Evolutionary conservation across 768 basidiomycete genomes (phyloP).

Genomic region (Candolleomyces aberdarensis): DNA sequence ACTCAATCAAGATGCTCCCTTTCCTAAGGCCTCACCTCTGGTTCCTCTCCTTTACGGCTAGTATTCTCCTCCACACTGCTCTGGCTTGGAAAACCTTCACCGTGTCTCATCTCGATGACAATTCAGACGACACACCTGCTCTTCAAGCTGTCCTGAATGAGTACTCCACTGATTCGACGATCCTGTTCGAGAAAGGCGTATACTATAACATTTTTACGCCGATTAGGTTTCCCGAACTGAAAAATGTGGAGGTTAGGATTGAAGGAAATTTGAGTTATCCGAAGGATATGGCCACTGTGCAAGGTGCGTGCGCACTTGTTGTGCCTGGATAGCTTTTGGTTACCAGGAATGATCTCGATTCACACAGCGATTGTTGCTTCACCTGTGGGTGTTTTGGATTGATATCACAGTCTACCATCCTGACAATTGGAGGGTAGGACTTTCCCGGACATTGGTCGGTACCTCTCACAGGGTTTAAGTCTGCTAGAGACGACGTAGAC

Average conservation of each 20-base stretch:
- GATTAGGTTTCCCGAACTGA: slow-evolving; percentile 50
- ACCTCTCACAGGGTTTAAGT: neutral
- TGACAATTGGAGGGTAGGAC: slow-evolving; percentile 21
- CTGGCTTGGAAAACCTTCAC: slow-evolving; percentile 46
- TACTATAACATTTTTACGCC: slow-evolving; percentile 64
- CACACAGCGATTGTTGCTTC: slow-evolving; percentile 39
- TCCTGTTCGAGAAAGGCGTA: slow-evolving; percentile 52
- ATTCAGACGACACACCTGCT: slow-evolving; percentile 51
- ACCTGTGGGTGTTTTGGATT: slow-evolving; percentile 32
- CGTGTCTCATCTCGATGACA: slow-evolving; percentile 42
- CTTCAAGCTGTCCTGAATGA: slow-evolving; percentile 41
- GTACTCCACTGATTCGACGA: slow-evolving; percentile 42
- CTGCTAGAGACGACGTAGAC: neutral
- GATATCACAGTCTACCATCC: neutral
- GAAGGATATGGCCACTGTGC: slow-evolving; percentile 45
- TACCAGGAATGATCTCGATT: neutral
- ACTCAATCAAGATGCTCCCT: neutral
- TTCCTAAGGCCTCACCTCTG: neutral
- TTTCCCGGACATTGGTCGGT: slow-evolving; percentile 45
- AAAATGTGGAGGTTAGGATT: slow-evolving; percentile 54
- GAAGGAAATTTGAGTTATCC: slow-evolving; percentile 60
- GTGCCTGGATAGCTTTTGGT: neutral
- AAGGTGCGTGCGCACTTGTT: slow-evolving; percentile 29
- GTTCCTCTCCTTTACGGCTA: neutral
- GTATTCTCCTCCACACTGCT: slow-evolving; percentile 5